Conservation (phyloP, 1,284 basidiomycete genomes). For the Inonotus hispidus region DNA sequence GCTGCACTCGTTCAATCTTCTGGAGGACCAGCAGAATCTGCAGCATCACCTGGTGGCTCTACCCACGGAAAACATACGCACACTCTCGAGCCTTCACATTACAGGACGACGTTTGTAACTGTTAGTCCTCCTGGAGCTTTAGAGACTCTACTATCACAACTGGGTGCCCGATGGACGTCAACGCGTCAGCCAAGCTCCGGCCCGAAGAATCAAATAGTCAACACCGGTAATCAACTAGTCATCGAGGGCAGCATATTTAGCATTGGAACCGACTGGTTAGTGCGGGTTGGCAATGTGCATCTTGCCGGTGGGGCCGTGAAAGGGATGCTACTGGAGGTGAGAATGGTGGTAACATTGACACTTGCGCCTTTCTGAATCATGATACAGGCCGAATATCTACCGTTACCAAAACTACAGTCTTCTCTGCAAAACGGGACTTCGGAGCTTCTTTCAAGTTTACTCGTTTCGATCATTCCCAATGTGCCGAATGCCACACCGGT, state of each 20-base stretch:
- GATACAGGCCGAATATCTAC: conserved; percentile 70
- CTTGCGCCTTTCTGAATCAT: background rate
- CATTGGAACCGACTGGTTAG: conserved; percentile 74
- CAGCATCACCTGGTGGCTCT: background rate
- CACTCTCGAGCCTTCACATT: conserved; percentile 52
- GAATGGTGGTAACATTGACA: conserved; percentile 13
- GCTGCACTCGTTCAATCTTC: conserved; percentile 22
- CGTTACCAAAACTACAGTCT: conserved; percentile 57
- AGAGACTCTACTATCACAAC: conserved; percentile 63
- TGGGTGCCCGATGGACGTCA: conserved; percentile 68
- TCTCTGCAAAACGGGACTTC: conserved; percentile 57
- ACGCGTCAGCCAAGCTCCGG: conserved; percentile 49
- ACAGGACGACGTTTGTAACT: conserved; percentile 68
- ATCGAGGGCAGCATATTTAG: conserved; percentile 66
- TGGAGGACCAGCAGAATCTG: conserved; percentile 12
- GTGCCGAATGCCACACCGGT: conserved; percentile 62
- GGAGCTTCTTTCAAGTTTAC: conserved; percentile 63
- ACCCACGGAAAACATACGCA: conserved; percentile 11
- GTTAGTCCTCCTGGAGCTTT: conserved; percentile 63
- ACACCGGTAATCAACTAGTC: conserved; percentile 53
- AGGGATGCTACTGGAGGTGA: conserved; percentile 75
- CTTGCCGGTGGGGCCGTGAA: conserved; percentile 65
- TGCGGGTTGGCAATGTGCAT: conserved; percentile 72
- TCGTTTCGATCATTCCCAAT: conserved; percentile 67
- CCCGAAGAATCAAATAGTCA: conserved; percentile 39